Percentiles rank a stretch among this genome's conserved stretches.
These are phyloP conservation scores for Alternaria triticimaculans DNA, from an alignment of 2,329 filamentous ascomycete species.

Conservation along the genomic window DNA sequence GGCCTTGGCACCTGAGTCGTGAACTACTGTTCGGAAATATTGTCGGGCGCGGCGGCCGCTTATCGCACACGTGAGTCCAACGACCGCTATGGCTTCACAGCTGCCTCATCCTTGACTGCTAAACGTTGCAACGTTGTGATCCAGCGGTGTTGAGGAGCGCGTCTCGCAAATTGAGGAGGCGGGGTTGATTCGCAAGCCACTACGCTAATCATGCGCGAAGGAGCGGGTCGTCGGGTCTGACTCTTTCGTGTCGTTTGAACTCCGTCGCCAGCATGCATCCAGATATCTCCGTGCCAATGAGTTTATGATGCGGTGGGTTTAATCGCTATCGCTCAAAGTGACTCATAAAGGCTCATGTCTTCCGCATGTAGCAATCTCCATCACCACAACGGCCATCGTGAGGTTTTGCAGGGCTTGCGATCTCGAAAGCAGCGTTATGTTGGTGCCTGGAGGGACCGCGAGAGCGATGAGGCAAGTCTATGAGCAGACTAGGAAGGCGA, in stretches of 20 bases:
- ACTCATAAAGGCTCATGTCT: not conserved
- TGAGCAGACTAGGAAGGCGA: not conserved
- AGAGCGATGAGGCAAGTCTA: not conserved
- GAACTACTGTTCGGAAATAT: not conserved
- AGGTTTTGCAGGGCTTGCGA: not conserved
- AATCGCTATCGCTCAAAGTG: not conserved
- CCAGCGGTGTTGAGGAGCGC: not conserved
- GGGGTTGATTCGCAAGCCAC: not conserved
- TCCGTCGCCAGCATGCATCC: not conserved
- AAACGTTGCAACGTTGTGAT: not conserved
- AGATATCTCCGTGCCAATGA: not conserved
- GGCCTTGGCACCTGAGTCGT: constrained; percentile 1
- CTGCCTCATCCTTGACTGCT: not conserved
- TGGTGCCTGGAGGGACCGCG: not conserved
- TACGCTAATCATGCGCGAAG: constrained; percentile 2
- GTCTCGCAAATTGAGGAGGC: not conserved
- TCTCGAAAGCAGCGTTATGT: not conserved
- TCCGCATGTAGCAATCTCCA: not conserved
- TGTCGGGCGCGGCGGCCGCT: not conserved
- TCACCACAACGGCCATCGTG: not conserved
- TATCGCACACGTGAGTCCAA: not conserved
- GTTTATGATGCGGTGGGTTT: not conserved
- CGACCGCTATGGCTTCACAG: not conserved
- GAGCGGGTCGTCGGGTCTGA: not conserved
- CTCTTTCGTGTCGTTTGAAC: not conserved